Conservation (phyloP, 2,329 filamentous ascomycete species). For the Sphaerostilbella broomeana region DNA sequence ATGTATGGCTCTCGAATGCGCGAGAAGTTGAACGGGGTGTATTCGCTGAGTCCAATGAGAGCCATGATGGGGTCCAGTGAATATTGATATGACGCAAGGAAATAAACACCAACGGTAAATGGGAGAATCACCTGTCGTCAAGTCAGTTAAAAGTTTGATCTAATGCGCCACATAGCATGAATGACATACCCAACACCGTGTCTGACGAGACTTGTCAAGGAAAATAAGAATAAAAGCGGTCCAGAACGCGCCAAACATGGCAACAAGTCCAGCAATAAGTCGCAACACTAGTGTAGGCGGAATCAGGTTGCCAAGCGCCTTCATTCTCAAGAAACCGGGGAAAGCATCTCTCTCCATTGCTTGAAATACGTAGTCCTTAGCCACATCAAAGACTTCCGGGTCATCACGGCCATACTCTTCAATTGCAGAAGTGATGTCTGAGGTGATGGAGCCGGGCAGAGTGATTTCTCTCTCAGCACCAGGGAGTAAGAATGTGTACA, state of each 20-base stretch:
- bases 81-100: conserved; percentile 87
- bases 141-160: conserved; percentile 17
- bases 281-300: conserved; percentile 82
- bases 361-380: conserved; percentile 99
- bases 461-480: conserved; percentile 97
- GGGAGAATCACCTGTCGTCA: conserved; percentile 61
- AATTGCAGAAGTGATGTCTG: conserved; percentile 78
- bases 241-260: conserved; percentile 92
- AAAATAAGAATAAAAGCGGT: conserved; percentile 90
- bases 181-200: conserved; percentile 73
- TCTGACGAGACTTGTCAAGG: conserved; percentile 66
- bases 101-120: conserved; percentile 86
- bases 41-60: conserved; percentile 85
- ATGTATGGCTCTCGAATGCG: conserved; percentile 87
- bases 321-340: conserved; percentile 88
- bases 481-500: conserved; percentile 94
- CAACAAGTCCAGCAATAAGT: conserved; percentile 71
- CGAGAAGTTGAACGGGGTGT: conserved; percentile 89
- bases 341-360: conserved; percentile 99
- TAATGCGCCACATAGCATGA: background rate
- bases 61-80: conserved; percentile 88
- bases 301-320: conserved; percentile 92
- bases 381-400: conserved; percentile 92
- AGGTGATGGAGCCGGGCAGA: conserved; percentile 78
- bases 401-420: conserved; percentile 90